Evolutionary conservation across 208 protist species (phyloP).

Genomic region (Trypanosomatidae sp.): DNA sequence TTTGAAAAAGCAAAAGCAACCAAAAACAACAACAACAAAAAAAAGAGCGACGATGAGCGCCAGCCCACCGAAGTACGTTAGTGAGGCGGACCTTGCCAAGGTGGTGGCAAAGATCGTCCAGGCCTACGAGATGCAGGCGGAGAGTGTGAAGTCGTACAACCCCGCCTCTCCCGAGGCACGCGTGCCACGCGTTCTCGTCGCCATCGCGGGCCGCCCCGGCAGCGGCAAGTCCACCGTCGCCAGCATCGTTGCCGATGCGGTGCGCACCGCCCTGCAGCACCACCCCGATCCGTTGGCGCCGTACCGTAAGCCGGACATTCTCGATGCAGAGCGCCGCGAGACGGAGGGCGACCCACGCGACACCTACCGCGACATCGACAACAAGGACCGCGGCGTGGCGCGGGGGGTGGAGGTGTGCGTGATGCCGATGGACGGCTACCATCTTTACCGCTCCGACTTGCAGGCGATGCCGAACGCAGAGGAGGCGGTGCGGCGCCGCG

Average conservation of each 20-base stretch:
- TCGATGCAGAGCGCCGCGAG: conserved; percentile 19
- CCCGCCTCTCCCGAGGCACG: conserved; percentile 14
- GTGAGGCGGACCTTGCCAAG: conserved; percentile 11
- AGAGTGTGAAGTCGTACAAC: conserved; percentile 16
- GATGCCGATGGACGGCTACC: conserved; percentile 90
- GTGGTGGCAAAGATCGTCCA: conserved; percentile 20
- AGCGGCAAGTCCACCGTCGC: conserved; percentile 72
- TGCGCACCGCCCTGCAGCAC: conserved; percentile 23
- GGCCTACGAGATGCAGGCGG: conserved; percentile 16
- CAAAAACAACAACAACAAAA: no score
- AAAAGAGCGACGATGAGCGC: no score
- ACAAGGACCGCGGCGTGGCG: no score
- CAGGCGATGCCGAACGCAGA: conserved; percentile 49
- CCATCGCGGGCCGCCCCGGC: conserved; percentile 69
- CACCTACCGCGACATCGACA: background rate
- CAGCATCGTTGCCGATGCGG: conserved; percentile 33
- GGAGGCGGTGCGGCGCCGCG: conserved; percentile 59
- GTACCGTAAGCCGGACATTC: conserved; percentile 6
- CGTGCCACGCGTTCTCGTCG: conserved; percentile 61
- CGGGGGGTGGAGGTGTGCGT: conserved; percentile 45
- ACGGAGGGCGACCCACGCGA: background rate
- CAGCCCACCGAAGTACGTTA: no score
- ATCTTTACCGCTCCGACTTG: conserved; percentile 57
- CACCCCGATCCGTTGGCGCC: conserved; percentile 17
- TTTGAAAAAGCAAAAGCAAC: no score